Percentiles rank a stretch among this genome's conserved stretches.
These are phyloP conservation scores for Diplosphaera chodatii DNA, from an alignment of 139 green algal genomes.

Conservation along the genomic window DNA sequence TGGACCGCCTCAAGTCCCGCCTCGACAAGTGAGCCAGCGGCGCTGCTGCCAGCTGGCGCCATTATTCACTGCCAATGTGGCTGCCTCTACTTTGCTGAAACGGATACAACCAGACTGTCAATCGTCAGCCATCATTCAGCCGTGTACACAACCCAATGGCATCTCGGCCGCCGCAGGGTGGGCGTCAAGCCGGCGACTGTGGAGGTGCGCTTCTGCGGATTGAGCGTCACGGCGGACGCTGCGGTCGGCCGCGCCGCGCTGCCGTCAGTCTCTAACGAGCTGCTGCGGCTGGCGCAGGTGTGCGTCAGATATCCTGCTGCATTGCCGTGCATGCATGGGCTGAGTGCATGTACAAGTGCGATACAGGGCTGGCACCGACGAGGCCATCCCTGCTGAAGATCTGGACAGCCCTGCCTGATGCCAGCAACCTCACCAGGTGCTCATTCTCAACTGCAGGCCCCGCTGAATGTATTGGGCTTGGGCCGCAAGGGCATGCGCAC, in stretches of 20 bases:
- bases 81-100: too few relatives aligned
- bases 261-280: conserved; percentile 3
- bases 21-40: too few relatives aligned
- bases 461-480: background rate
- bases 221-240: conserved; percentile 11
- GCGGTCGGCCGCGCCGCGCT: conserved; percentile 4
- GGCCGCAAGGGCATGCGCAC: background rate
- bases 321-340: background rate
- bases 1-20: too few relatives aligned
- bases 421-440: background rate
- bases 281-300: background rate
- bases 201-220: conserved; percentile 17
- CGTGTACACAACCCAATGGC: too few relatives aligned
- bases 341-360: background rate
- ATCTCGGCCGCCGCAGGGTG: conserved; percentile 3
- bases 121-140: too few relatives aligned
- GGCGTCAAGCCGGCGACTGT: conserved; percentile 9
- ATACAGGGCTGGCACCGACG: background rate
- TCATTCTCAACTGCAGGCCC: background rate
- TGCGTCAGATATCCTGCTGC: background rate
- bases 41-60: too few relatives aligned
- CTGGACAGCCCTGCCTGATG: background rate
- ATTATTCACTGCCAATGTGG: too few relatives aligned
- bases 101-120: too few relatives aligned
- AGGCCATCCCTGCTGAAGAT: too few relatives aligned